Evolutionary conservation across 1,284 basidiomycete species (phyloP).

Genomic region (Sporisorium graminicola): DNA sequence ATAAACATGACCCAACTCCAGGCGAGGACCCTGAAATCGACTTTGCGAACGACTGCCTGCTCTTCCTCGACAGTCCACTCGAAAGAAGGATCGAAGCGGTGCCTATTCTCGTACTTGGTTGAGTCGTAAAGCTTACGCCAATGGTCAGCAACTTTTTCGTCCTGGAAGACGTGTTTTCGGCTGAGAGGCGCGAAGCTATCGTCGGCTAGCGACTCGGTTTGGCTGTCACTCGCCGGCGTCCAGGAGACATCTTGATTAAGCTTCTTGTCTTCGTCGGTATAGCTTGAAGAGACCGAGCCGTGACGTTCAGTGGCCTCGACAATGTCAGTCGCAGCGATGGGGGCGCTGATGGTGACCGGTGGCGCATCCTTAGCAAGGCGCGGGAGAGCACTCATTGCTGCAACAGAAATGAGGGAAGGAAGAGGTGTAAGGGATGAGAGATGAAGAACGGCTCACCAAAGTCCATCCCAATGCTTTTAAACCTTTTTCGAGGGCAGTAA

Average conservation of each 20-base stretch:
- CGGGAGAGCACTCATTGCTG: slow-evolving; percentile 29
- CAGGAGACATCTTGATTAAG: slow-evolving; percentile 1
- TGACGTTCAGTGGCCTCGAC: slow-evolving; percentile 11
- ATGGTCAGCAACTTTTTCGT: slow-evolving; percentile 35
- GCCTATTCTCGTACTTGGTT: slow-evolving; percentile 38
- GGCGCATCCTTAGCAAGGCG: slow-evolving; percentile 27
- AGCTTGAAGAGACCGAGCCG: slow-evolving; percentile 17
- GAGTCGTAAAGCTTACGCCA: slow-evolving; percentile 43
- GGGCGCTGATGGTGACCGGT: slow-evolving; percentile 22
- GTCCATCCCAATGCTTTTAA: background rate
- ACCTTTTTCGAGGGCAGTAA: background rate
- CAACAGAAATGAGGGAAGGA: background rate
- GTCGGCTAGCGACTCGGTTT: slow-evolving; percentile 23
- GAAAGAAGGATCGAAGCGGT: slow-evolving; percentile 42
- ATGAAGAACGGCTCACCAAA: background rate
- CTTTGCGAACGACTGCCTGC: slow-evolving; percentile 15
- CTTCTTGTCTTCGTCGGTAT: slow-evolving; percentile 26
- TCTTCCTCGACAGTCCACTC: slow-evolving; percentile 40
- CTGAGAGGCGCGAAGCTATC: slow-evolving; percentile 22
- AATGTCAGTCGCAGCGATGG: slow-evolving; percentile 18
- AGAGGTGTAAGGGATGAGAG: background rate
- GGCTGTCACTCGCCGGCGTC: slow-evolving; percentile 13
- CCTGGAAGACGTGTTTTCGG: slow-evolving; percentile 41
- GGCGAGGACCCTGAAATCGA: slow-evolving; percentile 23
- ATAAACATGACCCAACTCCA: slow-evolving; percentile 49